These are phyloP conservation scores for Cordyceps cateniannulata DNA, from an alignment of 2,329 filamentous ascomycete species.

Conservation along the genomic window DNA sequence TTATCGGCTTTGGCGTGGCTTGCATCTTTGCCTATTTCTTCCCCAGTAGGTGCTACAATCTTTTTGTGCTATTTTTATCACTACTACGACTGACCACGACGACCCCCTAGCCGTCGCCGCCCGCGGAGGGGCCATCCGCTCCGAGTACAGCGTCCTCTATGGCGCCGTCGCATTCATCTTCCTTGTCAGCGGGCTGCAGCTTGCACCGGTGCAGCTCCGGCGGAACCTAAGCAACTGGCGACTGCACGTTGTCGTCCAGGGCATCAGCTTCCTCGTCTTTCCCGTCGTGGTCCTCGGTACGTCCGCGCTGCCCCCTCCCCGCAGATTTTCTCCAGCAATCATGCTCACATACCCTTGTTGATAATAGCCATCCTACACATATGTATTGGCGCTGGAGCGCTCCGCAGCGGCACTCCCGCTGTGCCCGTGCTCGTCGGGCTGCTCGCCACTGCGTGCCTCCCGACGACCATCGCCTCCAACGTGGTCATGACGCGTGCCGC, in stretches of 20 bases:
- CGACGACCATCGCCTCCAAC: slow-evolving; percentile 67
- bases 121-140: slow-evolving; percentile 46
- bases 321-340: too few relatives aligned
- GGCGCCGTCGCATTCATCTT: slow-evolving; percentile 65
- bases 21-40: slow-evolving; percentile 40
- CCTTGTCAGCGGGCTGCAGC: slow-evolving; percentile 62
- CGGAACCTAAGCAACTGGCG: slow-evolving; percentile 60
- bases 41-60: slow-evolving; percentile 28
- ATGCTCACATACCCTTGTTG: not conserved
- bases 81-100: not conserved
- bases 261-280: slow-evolving; percentile 60
- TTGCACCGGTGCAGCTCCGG: slow-evolving; percentile 55
- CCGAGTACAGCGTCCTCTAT: slow-evolving; percentile 57
- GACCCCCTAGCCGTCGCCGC: slow-evolving; percentile 57
- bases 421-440: slow-evolving; percentile 61
- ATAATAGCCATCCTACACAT: slow-evolving; percentile 38
- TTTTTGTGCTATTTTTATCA: not conserved
- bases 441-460: slow-evolving; percentile 59
- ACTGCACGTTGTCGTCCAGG: slow-evolving; percentile 60
- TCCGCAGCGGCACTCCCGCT: slow-evolving; percentile 52
- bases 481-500: slow-evolving; percentile 67
- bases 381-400: slow-evolving; percentile 38
- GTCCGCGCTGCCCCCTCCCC: slow-evolving; percentile 13
- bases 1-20: slow-evolving; percentile 53
- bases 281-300: slow-evolving; percentile 54